A percentile compares a stretch with the other conserved stretches of the same genome.
Evolutionary conservation across 2,329 filamentous ascomycete genomes (phyloP).

Genomic region (Aureobasidium sp.): DNA sequence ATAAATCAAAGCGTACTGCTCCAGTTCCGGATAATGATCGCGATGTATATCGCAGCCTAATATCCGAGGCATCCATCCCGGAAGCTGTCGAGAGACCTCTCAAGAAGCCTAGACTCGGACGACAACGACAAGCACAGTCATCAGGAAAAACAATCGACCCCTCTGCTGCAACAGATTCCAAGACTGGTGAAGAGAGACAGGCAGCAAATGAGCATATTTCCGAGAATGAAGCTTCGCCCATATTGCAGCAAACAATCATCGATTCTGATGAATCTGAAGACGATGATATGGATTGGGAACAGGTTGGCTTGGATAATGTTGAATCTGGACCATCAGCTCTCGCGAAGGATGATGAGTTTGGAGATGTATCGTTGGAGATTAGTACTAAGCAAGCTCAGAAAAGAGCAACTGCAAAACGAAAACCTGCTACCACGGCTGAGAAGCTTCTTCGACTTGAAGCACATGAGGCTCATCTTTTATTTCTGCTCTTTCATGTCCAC

Average conservation of each 20-base stretch:
- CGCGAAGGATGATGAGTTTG: constrained; percentile 26
- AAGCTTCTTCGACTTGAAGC: constrained; percentile 60
- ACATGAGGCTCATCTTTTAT: constrained; percentile 83
- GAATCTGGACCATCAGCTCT: constrained; percentile 21
- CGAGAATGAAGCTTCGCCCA: neutral
- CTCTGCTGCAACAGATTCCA: neutral
- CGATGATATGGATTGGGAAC: constrained; percentile 58
- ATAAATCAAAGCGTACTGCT: neutral
- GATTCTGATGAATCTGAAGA: constrained; percentile 47
- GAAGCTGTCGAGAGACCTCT: constrained; percentile 13
- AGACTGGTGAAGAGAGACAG: neutral
- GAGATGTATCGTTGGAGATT: constrained; percentile 37
- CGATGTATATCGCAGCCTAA: constrained; percentile 17
- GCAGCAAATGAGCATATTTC: neutral
- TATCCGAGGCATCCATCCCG: constrained; percentile 18
- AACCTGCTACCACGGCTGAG: constrained; percentile 50
- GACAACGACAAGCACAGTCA: neutral
- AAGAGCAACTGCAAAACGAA: constrained; percentile 37
- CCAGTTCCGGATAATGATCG: constrained; percentile 1
- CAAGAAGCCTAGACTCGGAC: constrained; percentile 16
- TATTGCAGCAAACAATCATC: constrained; percentile 16
- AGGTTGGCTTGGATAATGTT: constrained; percentile 44
- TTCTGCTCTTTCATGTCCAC: constrained; percentile 69
- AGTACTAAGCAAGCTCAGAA: constrained; percentile 29
- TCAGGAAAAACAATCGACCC: neutral